Base-by-base conservation (phyloP, 2,329 filamentous ascomycete genomes). In the Penicillium sp. region DNA sequence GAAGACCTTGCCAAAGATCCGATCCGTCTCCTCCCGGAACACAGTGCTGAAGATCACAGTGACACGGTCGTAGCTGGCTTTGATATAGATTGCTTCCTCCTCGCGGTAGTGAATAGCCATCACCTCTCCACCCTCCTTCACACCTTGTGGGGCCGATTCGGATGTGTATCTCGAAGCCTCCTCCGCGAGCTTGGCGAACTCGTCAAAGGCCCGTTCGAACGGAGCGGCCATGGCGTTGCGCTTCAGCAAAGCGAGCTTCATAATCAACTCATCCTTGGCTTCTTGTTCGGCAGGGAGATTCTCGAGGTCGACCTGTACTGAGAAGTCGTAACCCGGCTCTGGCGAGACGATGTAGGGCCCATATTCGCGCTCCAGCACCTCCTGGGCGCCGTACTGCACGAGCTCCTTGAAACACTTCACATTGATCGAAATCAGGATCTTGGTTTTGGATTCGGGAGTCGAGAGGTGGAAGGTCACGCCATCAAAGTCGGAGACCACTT, bases 31-130 rank as follows among this genome's bases (percentile, higher is more conserved):
- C 75, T 99, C 96, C 59, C 92, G 86, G 84, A 99, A 99, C 54
- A 98, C 87, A 43, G 95, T 99, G 79, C 92, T 96, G 84, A 99
- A 99, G 73, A 99, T 99, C 71, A 99, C 93, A 0, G 96, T 99
- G 54, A 99, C 95, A 71, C 95, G 88, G 76, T 99, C 95, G 80
- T 96, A 90, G 76, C 91, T 96, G 63, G 95, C 94, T 82, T 99
- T 98, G 82, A 99, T 90, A 78, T 96, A 99, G 73, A 99, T 98
- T 54, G 95, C 93, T 78, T 99, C 95, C 82, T 98, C 93, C 73
- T 99, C 96, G 58, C 95, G 90, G 81, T 99, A 99, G 78, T 98
- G 94, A 70, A 99, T 96, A 2, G 94, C 88, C 85, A 96, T 96
- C 60, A 98, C 89, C 68, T 95, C 88, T 58, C 94, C 93, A 53